A percentile compares a stretch with the other conserved stretches of the same genome.
Evolutionary conservation across 2,329 filamentous ascomycete genomes (phyloP).

Genomic region (Fusarium robinianum): DNA sequence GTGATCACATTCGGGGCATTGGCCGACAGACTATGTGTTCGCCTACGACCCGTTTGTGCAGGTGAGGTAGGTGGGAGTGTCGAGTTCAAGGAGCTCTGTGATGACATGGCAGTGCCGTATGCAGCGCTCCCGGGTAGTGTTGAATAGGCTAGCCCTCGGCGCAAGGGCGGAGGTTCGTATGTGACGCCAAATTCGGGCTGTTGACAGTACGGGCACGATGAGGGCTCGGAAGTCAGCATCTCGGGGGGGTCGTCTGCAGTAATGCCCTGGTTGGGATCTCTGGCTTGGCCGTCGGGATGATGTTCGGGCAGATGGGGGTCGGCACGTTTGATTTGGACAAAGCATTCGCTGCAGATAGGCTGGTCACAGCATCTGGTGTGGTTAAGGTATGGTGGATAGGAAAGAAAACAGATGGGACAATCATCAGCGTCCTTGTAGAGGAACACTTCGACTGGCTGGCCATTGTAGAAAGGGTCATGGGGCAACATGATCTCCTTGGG

Average conservation of each 20-base stretch:
- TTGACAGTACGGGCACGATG: slow-evolving; percentile 92
- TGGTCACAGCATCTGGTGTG: slow-evolving; percentile 95
- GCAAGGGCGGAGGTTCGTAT: slow-evolving; percentile 87
- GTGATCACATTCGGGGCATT: slow-evolving; percentile 86
- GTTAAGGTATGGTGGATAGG: slow-evolving; percentile 93
- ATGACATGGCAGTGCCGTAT: slow-evolving; percentile 76
- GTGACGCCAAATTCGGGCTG: slow-evolving; percentile 96
- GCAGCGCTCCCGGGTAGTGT: slow-evolving; percentile 46
- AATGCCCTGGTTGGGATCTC: slow-evolving; percentile 43
- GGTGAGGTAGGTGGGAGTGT: slow-evolving; percentile 49
- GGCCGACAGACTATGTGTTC: slow-evolving; percentile 71
- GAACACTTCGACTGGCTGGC: slow-evolving; percentile 90
- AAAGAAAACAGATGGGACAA: slow-evolving; percentile 95
- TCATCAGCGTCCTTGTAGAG: slow-evolving; percentile 90
- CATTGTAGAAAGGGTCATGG: slow-evolving; percentile 85
- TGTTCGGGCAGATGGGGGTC: slow-evolving; percentile 91
- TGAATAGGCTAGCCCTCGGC: slow-evolving; percentile 76
- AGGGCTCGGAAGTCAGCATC: slow-evolving; percentile 85
- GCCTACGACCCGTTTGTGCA: slow-evolving; percentile 47
- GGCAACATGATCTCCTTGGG: slow-evolving; percentile 81
- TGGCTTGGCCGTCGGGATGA: slow-evolving; percentile 52
- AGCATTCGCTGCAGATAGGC: slow-evolving; percentile 96
- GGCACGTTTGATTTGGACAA: slow-evolving; percentile 95
- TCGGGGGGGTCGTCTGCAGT: slow-evolving; percentile 58
- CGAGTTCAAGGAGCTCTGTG: slow-evolving; percentile 77